Evolutionary conservation across 257 asterid genomes (phyloP).

Genomic region (Gentiana straminea): DNA sequence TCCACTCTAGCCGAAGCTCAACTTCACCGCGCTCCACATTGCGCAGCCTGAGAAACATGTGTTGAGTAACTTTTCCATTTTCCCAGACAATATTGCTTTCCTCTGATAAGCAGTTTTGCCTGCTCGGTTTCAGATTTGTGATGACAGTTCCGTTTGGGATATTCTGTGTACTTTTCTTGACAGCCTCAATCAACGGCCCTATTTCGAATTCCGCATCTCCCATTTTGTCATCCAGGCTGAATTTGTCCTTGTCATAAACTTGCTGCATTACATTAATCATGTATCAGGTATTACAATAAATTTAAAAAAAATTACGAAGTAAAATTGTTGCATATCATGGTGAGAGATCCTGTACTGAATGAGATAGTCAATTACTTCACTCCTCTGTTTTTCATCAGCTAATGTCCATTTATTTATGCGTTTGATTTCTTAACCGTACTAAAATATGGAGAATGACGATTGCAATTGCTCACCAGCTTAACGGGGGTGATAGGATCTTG

Average conservation of each 20-base stretch:
- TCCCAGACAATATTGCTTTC: slow-evolving; percentile 43
- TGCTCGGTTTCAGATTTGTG: slow-evolving; percentile 33
- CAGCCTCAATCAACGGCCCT: slow-evolving; percentile 23
- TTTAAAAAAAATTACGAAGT: too few species aligned
- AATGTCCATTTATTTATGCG: too few species aligned
- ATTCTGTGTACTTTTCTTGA: slow-evolving; percentile 24
- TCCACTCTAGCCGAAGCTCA: slow-evolving; percentile 54
- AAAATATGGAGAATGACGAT: too few species aligned
- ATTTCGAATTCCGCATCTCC: slow-evolving; percentile 66
- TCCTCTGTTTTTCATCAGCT: too few species aligned
- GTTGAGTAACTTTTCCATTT: slow-evolving; percentile 34
- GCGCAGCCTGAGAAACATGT: slow-evolving; percentile 40
- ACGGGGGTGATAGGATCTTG: slow-evolving; percentile 42
- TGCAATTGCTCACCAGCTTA: slow-evolving; percentile 32
- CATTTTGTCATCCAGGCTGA: slow-evolving; percentile 61
- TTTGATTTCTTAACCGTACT: too few species aligned
- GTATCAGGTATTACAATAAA: too few species aligned
- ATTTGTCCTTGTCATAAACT: slow-evolving; percentile 47
- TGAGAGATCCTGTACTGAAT: too few species aligned
- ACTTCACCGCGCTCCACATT: slow-evolving; percentile 68
- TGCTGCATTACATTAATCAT: slow-evolving; percentile 25
- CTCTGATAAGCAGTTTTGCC: slow-evolving; percentile 53
- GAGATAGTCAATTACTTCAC: too few species aligned
- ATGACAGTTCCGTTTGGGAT: slow-evolving; percentile 43
- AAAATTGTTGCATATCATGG: too few species aligned